A percentile compares a stretch with the other conserved stretches of the same genome.
Evolutionary conservation across 164 flowering plant species (phyloP).

Genomic region (Buxus sempervirens): DNA sequence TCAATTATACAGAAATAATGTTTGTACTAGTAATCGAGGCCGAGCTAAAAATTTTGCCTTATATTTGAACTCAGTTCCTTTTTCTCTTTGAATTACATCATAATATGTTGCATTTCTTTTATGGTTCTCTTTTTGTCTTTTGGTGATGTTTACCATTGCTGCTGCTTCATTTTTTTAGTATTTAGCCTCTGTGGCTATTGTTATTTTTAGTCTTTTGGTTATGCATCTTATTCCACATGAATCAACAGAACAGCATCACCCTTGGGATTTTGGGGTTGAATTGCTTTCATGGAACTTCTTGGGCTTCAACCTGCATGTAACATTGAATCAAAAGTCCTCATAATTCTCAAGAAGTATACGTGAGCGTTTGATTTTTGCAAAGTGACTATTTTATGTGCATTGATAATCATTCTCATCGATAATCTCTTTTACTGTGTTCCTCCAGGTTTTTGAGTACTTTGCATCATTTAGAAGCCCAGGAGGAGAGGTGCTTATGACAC

Average conservation of each 20-base stretch:
- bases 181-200: neutral
- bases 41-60: neutral
- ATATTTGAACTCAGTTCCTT: neutral
- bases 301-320: slow-evolving; percentile 12
- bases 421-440: neutral
- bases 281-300: slow-evolving; percentile 8
- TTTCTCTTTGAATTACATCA: neutral
- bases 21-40: too few relatives aligned
- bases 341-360: slow-evolving; percentile 6
- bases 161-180: slow-evolving; percentile 1
- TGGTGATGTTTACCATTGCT: neutral
- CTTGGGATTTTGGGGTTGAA: slow-evolving; percentile 9
- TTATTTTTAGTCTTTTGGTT: slow-evolving; percentile 2
- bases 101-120: neutral
- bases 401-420: neutral
- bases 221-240: slow-evolving; percentile 12
- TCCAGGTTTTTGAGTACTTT: slow-evolving; percentile 92
- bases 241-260: neutral
- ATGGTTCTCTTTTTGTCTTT: neutral
- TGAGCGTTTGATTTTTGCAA: slow-evolving; percentile 3
- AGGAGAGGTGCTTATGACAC: slow-evolving; percentile 82
- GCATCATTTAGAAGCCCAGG: slow-evolving; percentile 50
- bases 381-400: neutral
- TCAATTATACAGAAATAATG: too few relatives aligned
- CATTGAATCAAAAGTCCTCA: slow-evolving; percentile 5